A percentile compares a stretch with the other conserved stretches of the same genome.
Evolutionary conservation across 2,329 filamentous ascomycete genomes (phyloP).

Genomic region (Fusarium sp.): DNA sequence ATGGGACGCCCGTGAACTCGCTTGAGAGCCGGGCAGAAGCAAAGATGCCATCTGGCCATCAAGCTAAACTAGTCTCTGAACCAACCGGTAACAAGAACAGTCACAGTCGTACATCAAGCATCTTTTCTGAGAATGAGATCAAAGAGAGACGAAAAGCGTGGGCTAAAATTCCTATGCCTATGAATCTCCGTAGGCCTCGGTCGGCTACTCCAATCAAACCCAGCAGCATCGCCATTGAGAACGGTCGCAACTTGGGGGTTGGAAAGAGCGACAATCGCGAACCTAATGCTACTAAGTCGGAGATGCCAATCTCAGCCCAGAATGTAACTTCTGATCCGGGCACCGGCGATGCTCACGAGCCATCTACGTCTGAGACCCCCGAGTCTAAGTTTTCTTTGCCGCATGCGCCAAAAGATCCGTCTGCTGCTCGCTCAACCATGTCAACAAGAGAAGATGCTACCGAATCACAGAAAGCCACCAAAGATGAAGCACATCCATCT

Average conservation of each 20-base stretch:
- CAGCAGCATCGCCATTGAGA: background rate
- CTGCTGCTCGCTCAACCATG: background rate
- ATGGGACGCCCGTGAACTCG: background rate
- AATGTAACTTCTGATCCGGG: conserved; percentile 23
- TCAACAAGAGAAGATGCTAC: background rate
- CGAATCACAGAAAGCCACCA: background rate
- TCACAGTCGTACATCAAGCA: conserved; percentile 32
- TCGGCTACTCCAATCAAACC: conserved; percentile 9
- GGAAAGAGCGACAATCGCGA: conserved; percentile 8
- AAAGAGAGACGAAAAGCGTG: conserved; percentile 48
- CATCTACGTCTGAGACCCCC: conserved; percentile 1
- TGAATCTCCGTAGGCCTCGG: conserved; percentile 41
- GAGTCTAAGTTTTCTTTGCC: background rate
- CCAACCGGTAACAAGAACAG: background rate
- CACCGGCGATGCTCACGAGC: conserved; percentile 17
- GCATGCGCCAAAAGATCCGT: background rate
- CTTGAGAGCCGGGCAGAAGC: background rate
- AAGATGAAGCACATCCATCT: background rate
- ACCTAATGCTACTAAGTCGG: conserved; percentile 4
- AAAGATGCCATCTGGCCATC: background rate
- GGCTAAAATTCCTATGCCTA: conserved; percentile 52
- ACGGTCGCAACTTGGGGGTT: background rate
- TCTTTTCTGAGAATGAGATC: conserved; percentile 49
- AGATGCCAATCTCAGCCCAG: conserved; percentile 23
- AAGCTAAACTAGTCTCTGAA: background rate